A percentile compares a stretch with the other conserved stretches of the same genome.
Evolutionary conservation across 495 filamentous ascomycete genomes (phyloP).

Genomic region (Penicillium subrubescens): DNA sequence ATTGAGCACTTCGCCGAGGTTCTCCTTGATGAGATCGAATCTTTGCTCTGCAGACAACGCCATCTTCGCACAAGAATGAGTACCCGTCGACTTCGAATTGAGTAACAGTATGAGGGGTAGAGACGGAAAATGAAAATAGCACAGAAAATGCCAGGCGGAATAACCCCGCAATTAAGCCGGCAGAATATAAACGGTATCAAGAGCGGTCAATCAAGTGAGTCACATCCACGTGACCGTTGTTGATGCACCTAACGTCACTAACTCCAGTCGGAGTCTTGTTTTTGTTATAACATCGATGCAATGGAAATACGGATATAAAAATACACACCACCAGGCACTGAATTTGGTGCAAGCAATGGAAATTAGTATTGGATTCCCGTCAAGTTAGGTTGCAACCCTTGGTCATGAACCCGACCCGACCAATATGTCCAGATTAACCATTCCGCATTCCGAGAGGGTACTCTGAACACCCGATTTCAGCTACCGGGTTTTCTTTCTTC

Average conservation of each 20-base stretch:
- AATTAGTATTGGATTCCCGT: background rate
- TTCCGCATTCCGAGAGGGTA: background rate
- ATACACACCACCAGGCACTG: background rate
- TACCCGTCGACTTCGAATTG: background rate
- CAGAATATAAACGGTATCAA: background rate
- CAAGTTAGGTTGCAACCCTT: background rate
- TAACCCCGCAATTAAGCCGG: slow-evolving; percentile 4
- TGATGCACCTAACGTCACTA: background rate
- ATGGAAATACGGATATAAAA: background rate
- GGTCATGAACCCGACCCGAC: background rate
- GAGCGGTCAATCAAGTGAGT: background rate
- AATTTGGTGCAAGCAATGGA: background rate
- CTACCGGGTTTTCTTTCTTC: background rate
- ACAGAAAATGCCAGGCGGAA: background rate
- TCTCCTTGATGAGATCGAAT: slow-evolving; percentile 74
- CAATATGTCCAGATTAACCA: background rate
- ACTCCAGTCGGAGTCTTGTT: background rate
- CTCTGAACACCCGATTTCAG: background rate
- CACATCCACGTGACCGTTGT: background rate
- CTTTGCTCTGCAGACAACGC: slow-evolving; percentile 26
- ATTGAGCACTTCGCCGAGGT: slow-evolving; percentile 83
- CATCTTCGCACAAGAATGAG: slow-evolving; percentile 15
- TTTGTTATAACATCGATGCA: background rate
- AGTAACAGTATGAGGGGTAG: slow-evolving; percentile 1
- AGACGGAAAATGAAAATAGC: background rate